Percentiles rank a stretch among this genome's conserved stretches.
Conservation (phyloP, 306 rosid species). For the Rosa multiflora region DNA sequence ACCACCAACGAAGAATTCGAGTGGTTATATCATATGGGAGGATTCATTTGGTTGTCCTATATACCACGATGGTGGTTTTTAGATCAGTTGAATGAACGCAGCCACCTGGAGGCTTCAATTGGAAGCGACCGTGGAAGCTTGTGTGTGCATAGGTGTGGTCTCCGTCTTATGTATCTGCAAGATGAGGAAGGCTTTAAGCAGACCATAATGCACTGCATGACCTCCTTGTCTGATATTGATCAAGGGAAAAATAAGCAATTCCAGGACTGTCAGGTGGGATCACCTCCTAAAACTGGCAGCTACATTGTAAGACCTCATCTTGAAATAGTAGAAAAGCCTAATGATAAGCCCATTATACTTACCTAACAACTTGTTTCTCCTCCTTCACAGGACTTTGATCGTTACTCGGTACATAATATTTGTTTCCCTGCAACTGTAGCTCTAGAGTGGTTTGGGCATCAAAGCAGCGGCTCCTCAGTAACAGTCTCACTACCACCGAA, state of each 20-base stretch:
- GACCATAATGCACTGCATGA: not conserved
- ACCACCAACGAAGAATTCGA: not conserved
- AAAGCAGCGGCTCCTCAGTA: not conserved
- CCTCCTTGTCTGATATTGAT: not conserved
- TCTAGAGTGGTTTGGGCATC: not conserved
- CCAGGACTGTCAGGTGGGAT: no score
- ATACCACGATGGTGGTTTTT: conserved; percentile 12
- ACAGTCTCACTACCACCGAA: not conserved
- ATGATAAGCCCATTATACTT: no score
- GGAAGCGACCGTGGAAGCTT: conserved; percentile 5
- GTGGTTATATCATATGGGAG: conserved; percentile 11
- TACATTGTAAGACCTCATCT: no score
- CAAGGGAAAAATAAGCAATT: not conserved
- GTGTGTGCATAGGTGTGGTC: not conserved
- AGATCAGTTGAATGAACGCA: not conserved
- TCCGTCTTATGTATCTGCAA: not conserved
- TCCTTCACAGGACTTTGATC: conserved; percentile 12
- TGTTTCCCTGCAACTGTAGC: not conserved
- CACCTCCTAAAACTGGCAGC: no score
- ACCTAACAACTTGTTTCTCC: not conserved
- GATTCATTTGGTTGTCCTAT: conserved; percentile 31
- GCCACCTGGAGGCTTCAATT: conserved; percentile 16
- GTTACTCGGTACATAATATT: not conserved
- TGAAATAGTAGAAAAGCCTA: no score
- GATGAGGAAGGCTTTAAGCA: conserved; percentile 5